phyloP scores from a whole-genome alignment of 2,329 filamentous ascomycete species.

The Colletotrichum karsti region DNA sequence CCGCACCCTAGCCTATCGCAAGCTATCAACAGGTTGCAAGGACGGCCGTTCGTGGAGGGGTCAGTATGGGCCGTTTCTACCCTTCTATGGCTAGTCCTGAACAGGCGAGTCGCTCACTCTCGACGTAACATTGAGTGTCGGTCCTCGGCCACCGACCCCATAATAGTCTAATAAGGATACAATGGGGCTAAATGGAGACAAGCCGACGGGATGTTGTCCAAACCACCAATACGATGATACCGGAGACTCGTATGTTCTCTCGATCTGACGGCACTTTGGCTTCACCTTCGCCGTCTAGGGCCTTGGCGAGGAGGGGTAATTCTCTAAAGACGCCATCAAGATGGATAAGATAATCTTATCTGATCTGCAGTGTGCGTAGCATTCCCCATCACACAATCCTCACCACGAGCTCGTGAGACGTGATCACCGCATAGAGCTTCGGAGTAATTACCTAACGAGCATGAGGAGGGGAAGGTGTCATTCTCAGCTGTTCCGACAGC shows the following conservation, averaged over 20 bases:
- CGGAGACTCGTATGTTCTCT: not conserved
- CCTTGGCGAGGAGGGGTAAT: slow-evolving; percentile 23
- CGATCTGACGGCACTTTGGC: not conserved
- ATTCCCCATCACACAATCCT: slow-evolving; percentile 7
- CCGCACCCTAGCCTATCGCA: slow-evolving; percentile 17
- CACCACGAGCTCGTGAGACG: not conserved
- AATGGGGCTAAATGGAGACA: not conserved
- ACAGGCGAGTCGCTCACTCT: not conserved
- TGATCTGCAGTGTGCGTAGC: slow-evolving; percentile 29
- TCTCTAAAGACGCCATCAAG: slow-evolving; percentile 21
- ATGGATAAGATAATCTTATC: slow-evolving; percentile 43
- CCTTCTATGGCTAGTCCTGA: not conserved
- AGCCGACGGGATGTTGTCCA: not conserved
- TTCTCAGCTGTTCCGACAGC: not conserved
- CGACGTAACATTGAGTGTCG: not conserved
- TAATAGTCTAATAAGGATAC: not conserved
- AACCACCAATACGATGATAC: not conserved
- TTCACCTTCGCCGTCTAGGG: not conserved
- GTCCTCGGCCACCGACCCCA: not conserved
- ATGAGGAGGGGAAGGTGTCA: not conserved
- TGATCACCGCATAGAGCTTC: slow-evolving; percentile 12
- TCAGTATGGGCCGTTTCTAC: not conserved
- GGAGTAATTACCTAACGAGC: slow-evolving; percentile 6
- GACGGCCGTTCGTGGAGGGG: not conserved
- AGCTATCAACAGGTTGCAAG: slow-evolving; percentile 16